These are phyloP conservation scores for Schrenkiella parvula DNA, from an alignment of 345 rosid species.

Conservation along the genomic window DNA sequence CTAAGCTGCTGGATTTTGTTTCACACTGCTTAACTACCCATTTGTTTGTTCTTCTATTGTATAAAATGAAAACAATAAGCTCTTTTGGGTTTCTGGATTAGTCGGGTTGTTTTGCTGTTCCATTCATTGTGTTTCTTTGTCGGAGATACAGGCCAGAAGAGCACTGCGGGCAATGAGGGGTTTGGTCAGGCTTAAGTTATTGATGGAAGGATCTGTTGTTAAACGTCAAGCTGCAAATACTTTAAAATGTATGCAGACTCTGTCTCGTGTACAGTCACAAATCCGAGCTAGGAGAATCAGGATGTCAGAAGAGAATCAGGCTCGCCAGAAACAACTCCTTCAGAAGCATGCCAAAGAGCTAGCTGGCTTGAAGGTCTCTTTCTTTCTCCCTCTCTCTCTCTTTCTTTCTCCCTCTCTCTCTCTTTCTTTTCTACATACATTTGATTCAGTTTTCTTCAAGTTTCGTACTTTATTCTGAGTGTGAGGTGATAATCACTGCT, in stretches of 20 bases:
- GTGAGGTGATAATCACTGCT: background rate
- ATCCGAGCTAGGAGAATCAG: constrained; percentile 72
- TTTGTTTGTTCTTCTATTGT: background rate
- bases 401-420: background rate
- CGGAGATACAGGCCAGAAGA: constrained; percentile 61
- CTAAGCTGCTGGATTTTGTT: background rate
- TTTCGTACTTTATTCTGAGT: background rate
- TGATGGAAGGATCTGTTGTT: constrained; percentile 81
- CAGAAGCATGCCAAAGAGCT: constrained; percentile 90
- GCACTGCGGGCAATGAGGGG: constrained; percentile 85
- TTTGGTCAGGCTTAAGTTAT: constrained; percentile 65
- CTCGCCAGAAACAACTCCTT: constrained; percentile 80
- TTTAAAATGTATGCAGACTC: constrained; percentile 82
- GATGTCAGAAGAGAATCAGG: constrained; percentile 90
- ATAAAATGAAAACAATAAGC: background rate
- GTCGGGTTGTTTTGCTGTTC: background rate
- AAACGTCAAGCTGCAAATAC: constrained; percentile 82
- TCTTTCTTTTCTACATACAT: background rate
- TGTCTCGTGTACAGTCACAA: constrained; percentile 82
- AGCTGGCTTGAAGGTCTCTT: constrained; percentile 56
- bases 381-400: background rate
- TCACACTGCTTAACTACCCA: background rate
- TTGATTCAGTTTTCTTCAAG: background rate
- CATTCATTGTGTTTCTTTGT: background rate
- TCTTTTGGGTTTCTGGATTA: background rate